A percentile compares a stretch with the other conserved stretches of the same genome.
Evolutionary conservation across 2,329 filamentous ascomycete species (phyloP).

Genomic region (Fusarium verticillioides): DNA sequence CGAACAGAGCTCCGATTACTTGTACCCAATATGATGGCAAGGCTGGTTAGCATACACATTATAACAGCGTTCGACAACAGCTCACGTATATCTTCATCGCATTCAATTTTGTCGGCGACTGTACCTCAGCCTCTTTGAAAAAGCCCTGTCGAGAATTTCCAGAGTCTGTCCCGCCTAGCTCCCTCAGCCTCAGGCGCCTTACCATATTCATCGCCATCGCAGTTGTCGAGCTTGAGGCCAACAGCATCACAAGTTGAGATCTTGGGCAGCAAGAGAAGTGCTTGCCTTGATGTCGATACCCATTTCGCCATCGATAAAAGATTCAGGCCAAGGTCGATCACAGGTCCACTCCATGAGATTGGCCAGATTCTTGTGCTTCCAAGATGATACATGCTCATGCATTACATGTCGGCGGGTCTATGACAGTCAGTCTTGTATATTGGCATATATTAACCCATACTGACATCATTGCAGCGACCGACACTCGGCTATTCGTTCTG

Average conservation of each 20-base stretch:
- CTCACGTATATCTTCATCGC: fast-evolving
- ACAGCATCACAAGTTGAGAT: conserved; percentile 85
- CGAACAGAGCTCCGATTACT: neutral
- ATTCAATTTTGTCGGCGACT: fast-evolving
- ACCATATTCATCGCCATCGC: conserved; percentile 80
- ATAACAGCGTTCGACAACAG: neutral
- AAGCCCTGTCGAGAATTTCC: neutral
- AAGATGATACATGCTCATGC: neutral
- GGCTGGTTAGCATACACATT: neutral
- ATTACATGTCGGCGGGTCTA: too few relatives aligned
- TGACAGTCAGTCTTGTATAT: too few relatives aligned
- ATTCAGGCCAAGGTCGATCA: neutral
- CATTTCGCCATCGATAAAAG: neutral
- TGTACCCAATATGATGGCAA: neutral
- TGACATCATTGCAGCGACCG: too few relatives aligned
- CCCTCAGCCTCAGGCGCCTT: neutral
- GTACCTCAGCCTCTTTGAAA: neutral
- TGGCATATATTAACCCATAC: too few relatives aligned
- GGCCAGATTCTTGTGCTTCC: neutral
- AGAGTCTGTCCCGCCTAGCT: too few relatives aligned
- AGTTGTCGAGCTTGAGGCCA: conserved; percentile 93
- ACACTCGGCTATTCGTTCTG: too few relatives aligned
- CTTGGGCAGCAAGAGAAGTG: conserved; percentile 74
- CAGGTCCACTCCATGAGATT: neutral
- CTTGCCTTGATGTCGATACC: neutral